Evolutionary conservation across 768 basidiomycete species (phyloP), one percentile per base, ranked within the genome.

Genomic region (Tricholoma saponaceum): DNA sequence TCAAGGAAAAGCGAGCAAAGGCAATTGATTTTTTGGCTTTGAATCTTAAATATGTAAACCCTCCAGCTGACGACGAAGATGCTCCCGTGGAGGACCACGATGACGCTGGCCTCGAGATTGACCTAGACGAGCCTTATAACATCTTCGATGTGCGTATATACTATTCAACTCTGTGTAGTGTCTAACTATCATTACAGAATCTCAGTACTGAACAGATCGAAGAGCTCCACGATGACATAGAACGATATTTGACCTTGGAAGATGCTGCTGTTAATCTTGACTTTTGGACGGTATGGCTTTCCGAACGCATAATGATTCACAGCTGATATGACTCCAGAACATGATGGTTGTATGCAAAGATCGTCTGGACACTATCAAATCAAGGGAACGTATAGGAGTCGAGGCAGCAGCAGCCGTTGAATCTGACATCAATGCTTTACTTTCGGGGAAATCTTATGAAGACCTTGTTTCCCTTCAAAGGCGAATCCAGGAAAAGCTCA

Each of bases 341-440:
- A 97, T 99, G 93, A 90, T 95, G 85, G 91, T 96, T 8, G 88
- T 99, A 3, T 97, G 94, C 72, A 92, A 93, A 65, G 90, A 96
- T 69, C 86, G 88, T 18, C 70, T 98, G 26, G 94, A 97, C 51
- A 79, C 83, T 39, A 82, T 95, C 65, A 84, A 83, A 63, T 75
- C 73, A 37, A 81, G 77, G 69, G 80, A 79, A 62, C 76, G 79
- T n/a, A 78, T 86, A 68, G 87, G 86, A 10, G 71, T 79, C n/a
- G 87, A 84, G 54, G 85, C 85, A 5, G 84, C 87, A 3, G 85
- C 82, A 1, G 88, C 89, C 16, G 95, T 98, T 12, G 94, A 98
- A 70, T 71, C 83, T 18, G 93, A 97, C 62, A 89, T 98, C 62
- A 80, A 88, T 12, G 77, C 82, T 1, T 77, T 98, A 43, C 80